Percentiles rank a stretch among this genome's conserved stretches.
phyloP scores from a whole-genome alignment of 1,139 yeast genomes.

The Candida tropicalis region DNA sequence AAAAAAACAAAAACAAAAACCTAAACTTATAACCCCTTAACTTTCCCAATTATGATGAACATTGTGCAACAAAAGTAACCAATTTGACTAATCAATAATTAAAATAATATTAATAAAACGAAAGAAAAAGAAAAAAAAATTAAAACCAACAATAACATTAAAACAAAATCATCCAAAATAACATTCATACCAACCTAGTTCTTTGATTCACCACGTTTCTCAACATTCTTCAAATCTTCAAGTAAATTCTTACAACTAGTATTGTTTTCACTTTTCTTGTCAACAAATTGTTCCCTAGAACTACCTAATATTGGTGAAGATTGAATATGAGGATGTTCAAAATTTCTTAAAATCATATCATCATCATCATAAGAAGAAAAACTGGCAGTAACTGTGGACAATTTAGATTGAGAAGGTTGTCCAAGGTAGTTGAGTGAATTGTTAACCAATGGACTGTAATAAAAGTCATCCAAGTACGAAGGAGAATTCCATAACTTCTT shows the following conservation, averaged over 20 bases:
- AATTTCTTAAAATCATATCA: conserved; percentile 52
- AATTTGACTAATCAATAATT: too few relatives aligned
- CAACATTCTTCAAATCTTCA: conserved; percentile 16
- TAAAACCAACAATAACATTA: neutral
- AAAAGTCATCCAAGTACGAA: conserved; percentile 65
- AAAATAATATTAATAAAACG: too few relatives aligned
- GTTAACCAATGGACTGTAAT: conserved; percentile 56
- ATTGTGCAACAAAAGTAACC: too few relatives aligned
- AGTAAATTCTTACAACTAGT: conserved; percentile 1
- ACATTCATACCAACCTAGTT: neutral
- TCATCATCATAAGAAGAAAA: conserved; percentile 55
- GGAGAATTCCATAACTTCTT: conserved; percentile 65
- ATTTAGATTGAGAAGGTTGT: conserved; percentile 11
- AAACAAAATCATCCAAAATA: neutral
- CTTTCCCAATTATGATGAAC: too few relatives aligned
- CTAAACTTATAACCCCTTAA: too few relatives aligned
- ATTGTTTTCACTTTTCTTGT: neutral
- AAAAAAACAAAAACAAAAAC: neutral
- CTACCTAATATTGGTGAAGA: conserved; percentile 15
- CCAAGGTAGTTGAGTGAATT: conserved; percentile 16
- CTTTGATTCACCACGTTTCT: conserved; percentile 3
- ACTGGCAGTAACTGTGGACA: conserved; percentile 17
- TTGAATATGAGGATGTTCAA: conserved; percentile 25
- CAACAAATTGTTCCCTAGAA: neutral
- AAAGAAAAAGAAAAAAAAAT: neutral